Conservation (phyloP, 1,284 basidiomycete genomes). For the Hymenochaete sp. region DNA sequence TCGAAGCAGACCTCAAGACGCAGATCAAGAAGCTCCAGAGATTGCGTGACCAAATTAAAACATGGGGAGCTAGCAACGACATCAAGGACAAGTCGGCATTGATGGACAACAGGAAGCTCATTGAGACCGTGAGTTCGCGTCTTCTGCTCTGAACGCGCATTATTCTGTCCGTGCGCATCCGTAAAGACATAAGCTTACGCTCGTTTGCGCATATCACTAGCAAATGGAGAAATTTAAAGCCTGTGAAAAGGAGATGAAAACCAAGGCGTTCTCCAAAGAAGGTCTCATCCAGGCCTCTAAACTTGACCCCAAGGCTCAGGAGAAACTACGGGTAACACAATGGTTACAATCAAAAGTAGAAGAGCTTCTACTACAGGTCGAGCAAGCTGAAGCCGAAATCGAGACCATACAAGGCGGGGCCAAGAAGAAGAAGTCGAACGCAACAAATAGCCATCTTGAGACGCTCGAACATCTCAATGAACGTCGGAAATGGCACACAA, state of each 20-base stretch:
- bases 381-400: slow-evolving; percentile 91
- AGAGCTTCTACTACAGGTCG: slow-evolving; percentile 88
- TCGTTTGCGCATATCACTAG: slow-evolving; percentile 40
- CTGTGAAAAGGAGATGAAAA: slow-evolving; percentile 99
- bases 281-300: slow-evolving; percentile 91
- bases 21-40: slow-evolving; percentile 99
- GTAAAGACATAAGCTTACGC: slow-evolving; percentile 11
- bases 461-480: slow-evolving; percentile 89
- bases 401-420: slow-evolving; percentile 80
- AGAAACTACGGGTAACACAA: slow-evolving; percentile 83
- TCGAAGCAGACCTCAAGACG: slow-evolving; percentile 90
- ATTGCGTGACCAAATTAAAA: slow-evolving; percentile 97
- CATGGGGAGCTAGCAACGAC: slow-evolving; percentile 96
- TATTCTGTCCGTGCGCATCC: slow-evolving; percentile 17
- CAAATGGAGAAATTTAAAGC: slow-evolving; percentile 99
- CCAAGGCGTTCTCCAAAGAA: slow-evolving; percentile 99
- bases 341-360: slow-evolving; percentile 89
- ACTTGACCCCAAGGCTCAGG: slow-evolving; percentile 94
- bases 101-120: slow-evolving; percentile 89
- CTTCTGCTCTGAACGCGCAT: not conserved
- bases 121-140: slow-evolving; percentile 71
- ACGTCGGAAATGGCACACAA: slow-evolving; percentile 92
- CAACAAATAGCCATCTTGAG: slow-evolving; percentile 64
- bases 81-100: slow-evolving; percentile 98
- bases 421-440: slow-evolving; percentile 76